These are phyloP conservation scores for Nematocida major DNA, from an alignment of 371 early-diverging fungal genomes.

Conservation along the genomic window DNA sequence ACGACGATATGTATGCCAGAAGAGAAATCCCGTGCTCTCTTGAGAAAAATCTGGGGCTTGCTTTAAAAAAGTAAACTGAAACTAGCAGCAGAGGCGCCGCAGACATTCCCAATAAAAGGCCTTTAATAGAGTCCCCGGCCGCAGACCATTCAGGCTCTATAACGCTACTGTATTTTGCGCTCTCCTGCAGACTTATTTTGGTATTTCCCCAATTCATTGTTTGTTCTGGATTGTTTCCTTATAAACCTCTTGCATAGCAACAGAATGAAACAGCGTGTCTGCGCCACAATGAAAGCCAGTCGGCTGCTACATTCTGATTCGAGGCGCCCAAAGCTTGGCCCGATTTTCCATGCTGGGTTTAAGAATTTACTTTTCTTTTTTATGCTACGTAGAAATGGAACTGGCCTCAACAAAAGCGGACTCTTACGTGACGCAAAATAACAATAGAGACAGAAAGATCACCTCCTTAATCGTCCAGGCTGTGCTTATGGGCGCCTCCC, in stretches of 20 bases:
- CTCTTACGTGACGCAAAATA: background rate
- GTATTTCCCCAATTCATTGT: background rate
- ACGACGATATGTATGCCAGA: constrained; percentile 10
- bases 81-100: constrained; percentile 28
- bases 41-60: constrained; percentile 35
- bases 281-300: too few species aligned
- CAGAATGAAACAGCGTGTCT: too few species aligned
- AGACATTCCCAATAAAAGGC: constrained; percentile 28
- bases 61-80: constrained; percentile 49
- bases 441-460: background rate
- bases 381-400: too few species aligned
- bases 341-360: too few species aligned
- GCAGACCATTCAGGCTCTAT: background rate
- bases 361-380: constrained; percentile 1
- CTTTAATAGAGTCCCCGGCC: constrained; percentile 16
- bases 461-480: constrained; percentile 14
- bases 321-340: too few species aligned
- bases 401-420: background rate
- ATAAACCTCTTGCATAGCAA: background rate
- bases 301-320: too few species aligned
- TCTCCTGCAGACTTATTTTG: background rate
- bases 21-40: constrained; percentile 26
- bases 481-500: background rate
- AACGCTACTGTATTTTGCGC: background rate
- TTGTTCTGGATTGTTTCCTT: background rate